Conservation (phyloP, 148 eudicot genomes). For the Persicaria tinctoria region DNA sequence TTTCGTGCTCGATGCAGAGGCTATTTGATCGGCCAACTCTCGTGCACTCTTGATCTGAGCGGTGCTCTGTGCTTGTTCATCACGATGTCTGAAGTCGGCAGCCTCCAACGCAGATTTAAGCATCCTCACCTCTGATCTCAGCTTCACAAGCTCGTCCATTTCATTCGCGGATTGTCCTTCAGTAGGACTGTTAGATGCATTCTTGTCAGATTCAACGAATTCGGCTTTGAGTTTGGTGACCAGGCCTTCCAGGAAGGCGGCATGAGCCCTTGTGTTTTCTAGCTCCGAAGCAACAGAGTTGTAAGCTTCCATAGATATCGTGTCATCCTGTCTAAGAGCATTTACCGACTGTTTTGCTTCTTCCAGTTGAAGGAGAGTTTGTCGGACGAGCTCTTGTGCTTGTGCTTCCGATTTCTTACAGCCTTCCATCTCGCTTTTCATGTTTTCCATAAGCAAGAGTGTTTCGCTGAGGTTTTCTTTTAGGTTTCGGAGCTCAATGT, state of each 20-base stretch:
- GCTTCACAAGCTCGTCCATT: slow-evolving; percentile 33
- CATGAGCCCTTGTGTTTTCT: slow-evolving; percentile 51
- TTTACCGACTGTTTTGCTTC: slow-evolving; percentile 56
- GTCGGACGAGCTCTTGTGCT: slow-evolving; percentile 41
- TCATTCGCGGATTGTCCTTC: neutral
- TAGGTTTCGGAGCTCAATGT: slow-evolving; percentile 42
- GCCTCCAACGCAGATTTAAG: slow-evolving; percentile 47
- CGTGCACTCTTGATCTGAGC: slow-evolving; percentile 31
- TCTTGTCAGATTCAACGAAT: slow-evolving; percentile 9
- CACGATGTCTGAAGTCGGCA: slow-evolving; percentile 49
- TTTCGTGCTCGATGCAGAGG: slow-evolving; percentile 32
- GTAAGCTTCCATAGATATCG: slow-evolving; percentile 32
- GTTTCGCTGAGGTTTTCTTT: slow-evolving; percentile 51
- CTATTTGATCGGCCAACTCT: slow-evolving; percentile 34
- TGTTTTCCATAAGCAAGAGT: slow-evolving; percentile 38
- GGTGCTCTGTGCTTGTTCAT: slow-evolving; percentile 37
- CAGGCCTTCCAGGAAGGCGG: slow-evolving; percentile 43
- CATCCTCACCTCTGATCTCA: slow-evolving; percentile 39
- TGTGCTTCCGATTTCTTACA: slow-evolving; percentile 56
- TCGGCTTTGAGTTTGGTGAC: slow-evolving; percentile 37
- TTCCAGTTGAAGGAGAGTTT: slow-evolving; percentile 66
- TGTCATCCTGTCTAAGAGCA: slow-evolving; percentile 42
- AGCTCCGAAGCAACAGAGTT: slow-evolving; percentile 38
- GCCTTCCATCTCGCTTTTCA: slow-evolving; percentile 50
- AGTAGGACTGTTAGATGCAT: neutral